phyloP scores from a whole-genome alignment of 176 grass and related monocot genomes.

The Aegilops tauschii region DNA sequence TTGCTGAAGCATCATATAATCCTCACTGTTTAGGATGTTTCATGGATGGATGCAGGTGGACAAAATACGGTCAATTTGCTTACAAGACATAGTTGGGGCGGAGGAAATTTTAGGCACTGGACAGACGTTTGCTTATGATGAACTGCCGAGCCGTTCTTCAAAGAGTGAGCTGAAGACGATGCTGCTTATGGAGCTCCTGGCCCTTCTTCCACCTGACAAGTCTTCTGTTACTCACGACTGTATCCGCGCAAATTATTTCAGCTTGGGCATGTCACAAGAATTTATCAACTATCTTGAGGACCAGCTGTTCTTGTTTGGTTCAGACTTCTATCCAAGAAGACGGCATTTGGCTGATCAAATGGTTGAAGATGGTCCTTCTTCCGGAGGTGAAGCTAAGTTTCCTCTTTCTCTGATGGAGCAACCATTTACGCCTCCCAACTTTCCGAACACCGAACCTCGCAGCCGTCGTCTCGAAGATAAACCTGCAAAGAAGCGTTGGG shows the following conservation, averaged over 20 bases:
- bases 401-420: too few relatives aligned
- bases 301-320: neutral
- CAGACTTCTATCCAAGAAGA: constrained; percentile 12
- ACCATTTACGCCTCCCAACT: neutral
- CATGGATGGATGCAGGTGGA: constrained; percentile 40
- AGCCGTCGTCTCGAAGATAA: neutral
- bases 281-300: constrained; percentile 9
- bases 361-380: constrained; percentile 19
- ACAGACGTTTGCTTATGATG: constrained; percentile 22
- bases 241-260: constrained; percentile 26
- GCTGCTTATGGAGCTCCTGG: constrained; percentile 30
- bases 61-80: constrained; percentile 44
- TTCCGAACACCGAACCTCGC: neutral
- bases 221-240: constrained; percentile 15
- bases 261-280: constrained; percentile 19
- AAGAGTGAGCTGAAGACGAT: constrained; percentile 24
- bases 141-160: neutral
- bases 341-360: constrained; percentile 14
- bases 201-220: constrained; percentile 32
- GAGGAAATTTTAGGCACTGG: constrained; percentile 19
- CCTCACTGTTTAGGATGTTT: constrained; percentile 8
- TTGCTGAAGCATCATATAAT: neutral
- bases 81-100: constrained; percentile 15
- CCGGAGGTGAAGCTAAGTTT: too few relatives aligned
- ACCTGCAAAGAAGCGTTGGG: constrained; percentile 19